phyloP scores from a whole-genome alignment of 306 rosid genomes.

The Astragalus membranaceus region DNA sequence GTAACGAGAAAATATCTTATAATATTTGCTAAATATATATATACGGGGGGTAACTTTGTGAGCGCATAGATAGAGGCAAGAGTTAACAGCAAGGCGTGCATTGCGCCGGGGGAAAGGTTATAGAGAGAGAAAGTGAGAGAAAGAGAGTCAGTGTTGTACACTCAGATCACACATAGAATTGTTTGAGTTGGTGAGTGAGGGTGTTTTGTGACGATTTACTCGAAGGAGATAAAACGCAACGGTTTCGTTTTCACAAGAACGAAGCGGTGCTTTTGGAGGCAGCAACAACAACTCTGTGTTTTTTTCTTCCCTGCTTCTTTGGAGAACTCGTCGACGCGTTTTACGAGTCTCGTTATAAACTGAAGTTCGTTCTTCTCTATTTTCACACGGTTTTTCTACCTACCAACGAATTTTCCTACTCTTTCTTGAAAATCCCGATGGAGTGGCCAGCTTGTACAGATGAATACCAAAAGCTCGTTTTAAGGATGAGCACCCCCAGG shows the following conservation, averaged over 20 bases:
- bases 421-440: conserved; percentile 22
- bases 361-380: neutral
- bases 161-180: neutral
- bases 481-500: conserved; percentile 90
- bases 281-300: no score
- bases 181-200: neutral
- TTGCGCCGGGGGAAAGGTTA: conserved; percentile 20
- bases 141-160: conserved; percentile 12
- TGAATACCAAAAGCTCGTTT: conserved; percentile 73
- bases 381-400: neutral
- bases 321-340: no score
- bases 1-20: neutral
- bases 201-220: conserved; percentile 31
- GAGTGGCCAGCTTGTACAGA: conserved; percentile 71
- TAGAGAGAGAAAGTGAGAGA: conserved; percentile 6
- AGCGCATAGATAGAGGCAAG: conserved; percentile 13
- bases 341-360: no score
- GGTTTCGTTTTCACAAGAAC: neutral
- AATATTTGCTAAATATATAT: conserved; percentile 17
- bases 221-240: conserved; percentile 19
- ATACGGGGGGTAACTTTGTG: neutral
- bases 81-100: conserved; percentile 44
- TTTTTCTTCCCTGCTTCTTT: no score
- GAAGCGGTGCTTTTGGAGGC: neutral
- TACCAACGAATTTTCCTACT: neutral